Evolutionary conservation across 1,139 yeast species (phyloP), one percentile per base, ranked within the genome.

Genomic region (Eremothecium cymbalariae): DNA sequence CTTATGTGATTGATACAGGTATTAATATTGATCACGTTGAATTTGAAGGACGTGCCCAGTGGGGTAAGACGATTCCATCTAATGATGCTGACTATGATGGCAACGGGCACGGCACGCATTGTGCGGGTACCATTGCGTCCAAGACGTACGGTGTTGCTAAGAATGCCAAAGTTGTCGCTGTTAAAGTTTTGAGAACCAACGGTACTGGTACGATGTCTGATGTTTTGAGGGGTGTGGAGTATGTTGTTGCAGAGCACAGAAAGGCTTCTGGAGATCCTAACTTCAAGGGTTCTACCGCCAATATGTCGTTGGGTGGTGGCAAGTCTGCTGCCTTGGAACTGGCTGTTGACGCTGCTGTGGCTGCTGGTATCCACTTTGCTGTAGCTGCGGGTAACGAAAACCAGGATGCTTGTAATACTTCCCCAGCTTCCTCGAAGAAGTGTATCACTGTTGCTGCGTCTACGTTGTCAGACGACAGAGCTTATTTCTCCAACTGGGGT

Each of bases 1-100:
- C 95, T n/a, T 67, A 66, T 39, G 81, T 88, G 41, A 79, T 88
- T 52, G 97, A 88, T 64, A 88, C 97, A 30, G 97, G 97, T 65
- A 72, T 88, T 60, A 80, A 82, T 54, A 68, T 80, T 37, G 67
- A 72, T 41, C 96, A 86, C 62, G 72, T 66, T 37, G 94, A 86
- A 55, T 86, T 88, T 54, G 88, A 70, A 38, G 95, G 95, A 43
- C 81, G 98, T 63, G 98, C 97, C 44, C 56, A 53, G 31, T 88
- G 97, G 96, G 97, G 97, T 52, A 73, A 78, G 51, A 86, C 97
- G 30, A 70, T 90, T 47, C 95, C 96, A 37, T 55, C 63, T 30
- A 90, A 85, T 48, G 95, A 88, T 56, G 70, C 68, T 32, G 95
- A 88, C 53, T 58, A 65, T 34, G 97, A 90, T 60, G 94, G 94